phyloP scores from a whole-genome alignment of 345 rosid genomes.

The Citrus australasica region DNA sequence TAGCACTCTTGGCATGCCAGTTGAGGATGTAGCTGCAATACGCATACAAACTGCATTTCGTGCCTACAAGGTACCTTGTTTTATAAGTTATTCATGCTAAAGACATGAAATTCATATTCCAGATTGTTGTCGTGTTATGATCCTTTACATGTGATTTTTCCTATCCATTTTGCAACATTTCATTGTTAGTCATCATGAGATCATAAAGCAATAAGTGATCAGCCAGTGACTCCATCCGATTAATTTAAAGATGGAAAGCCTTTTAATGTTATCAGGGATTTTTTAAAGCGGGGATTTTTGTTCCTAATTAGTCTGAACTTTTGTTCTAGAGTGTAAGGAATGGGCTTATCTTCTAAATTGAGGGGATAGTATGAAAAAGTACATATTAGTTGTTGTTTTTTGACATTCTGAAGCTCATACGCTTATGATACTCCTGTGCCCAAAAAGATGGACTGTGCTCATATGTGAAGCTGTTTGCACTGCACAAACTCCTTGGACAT shows the following conservation, averaged over 20 bases:
- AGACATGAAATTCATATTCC: neutral
- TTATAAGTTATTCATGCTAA: neutral
- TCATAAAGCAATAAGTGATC: neutral
- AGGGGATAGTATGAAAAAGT: neutral
- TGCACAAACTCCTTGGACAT: neutral
- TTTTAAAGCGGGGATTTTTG: neutral
- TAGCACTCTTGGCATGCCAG: constrained; percentile 32
- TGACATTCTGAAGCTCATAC: neutral
- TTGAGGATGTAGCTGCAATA: constrained; percentile 63
- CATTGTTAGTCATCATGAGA: neutral
- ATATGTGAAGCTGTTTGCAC: neutral
- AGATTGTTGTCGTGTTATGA: neutral
- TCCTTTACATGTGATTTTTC: neutral
- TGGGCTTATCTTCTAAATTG: neutral
- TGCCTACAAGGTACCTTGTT: constrained; percentile 57
- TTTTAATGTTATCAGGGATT: neutral
- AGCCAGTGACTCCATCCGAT: neutral
- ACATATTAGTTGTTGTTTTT: neutral
- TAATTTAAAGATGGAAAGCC: neutral
- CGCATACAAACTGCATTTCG: constrained; percentile 72
- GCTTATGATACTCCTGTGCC: neutral
- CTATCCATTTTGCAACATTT: neutral
- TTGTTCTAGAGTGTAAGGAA: neutral
- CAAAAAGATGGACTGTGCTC: neutral
- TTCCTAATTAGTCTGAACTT: neutral